Evolutionary conservation across 2,329 filamentous ascomycete genomes (phyloP).

Genomic region (Meredithiella fracta): DNA sequence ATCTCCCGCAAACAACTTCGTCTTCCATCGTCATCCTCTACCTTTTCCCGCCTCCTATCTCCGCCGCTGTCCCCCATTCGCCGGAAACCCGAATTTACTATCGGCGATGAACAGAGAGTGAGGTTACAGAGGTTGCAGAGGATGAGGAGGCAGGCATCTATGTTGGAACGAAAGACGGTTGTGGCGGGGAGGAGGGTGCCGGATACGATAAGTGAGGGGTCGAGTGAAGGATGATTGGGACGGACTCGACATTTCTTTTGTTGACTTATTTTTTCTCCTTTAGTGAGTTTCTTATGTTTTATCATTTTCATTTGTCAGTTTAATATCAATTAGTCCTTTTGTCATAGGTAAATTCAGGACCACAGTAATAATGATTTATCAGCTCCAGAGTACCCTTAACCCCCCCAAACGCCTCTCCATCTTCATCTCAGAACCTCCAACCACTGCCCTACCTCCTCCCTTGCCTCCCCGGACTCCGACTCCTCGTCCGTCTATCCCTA

Average conservation of each 20-base stretch:
- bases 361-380: no score
- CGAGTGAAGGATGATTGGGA: no score
- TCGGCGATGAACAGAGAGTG: conserved; percentile 4
- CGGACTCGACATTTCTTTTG: neutral
- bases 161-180: neutral
- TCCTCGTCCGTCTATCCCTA: conserved; percentile 20
- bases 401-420: no score
- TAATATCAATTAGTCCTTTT: no score
- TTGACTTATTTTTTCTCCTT: no score
- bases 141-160: neutral
- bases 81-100: neutral
- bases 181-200: neutral
- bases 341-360: no score
- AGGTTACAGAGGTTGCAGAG: neutral
- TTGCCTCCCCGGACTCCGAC: conserved; percentile 23
- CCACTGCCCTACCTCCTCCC: conserved; percentile 24
- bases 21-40: neutral
- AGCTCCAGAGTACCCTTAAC: no score
- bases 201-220: conserved; percentile 4
- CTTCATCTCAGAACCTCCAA: no score
- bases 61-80: neutral
- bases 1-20: neutral
- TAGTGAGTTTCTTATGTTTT: neutral
- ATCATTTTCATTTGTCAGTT: neutral
- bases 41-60: neutral